A percentile compares a stretch with the other conserved stretches of the same genome.
Evolutionary conservation across 2,329 filamentous ascomycete genomes (phyloP).

Genomic region (Paracorniculantispora psalliotae): DNA sequence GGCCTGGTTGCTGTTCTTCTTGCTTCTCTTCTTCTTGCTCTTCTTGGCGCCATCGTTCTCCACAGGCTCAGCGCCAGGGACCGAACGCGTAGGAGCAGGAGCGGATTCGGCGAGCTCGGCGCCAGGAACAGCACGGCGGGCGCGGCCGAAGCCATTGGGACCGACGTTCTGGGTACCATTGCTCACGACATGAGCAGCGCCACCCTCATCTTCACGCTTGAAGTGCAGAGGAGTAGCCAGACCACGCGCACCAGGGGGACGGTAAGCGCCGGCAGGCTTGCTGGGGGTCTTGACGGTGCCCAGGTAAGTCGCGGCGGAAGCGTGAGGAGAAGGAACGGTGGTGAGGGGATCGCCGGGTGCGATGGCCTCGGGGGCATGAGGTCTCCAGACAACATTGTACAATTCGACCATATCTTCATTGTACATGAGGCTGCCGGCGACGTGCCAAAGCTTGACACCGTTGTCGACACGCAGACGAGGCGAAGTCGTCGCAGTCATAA

Average conservation of each 20-base stretch:
- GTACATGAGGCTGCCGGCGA: slow-evolving; percentile 85
- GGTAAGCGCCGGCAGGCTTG: slow-evolving; percentile 95
- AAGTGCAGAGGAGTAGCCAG: slow-evolving; percentile 86
- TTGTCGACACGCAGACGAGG: slow-evolving; percentile 95
- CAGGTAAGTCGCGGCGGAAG: slow-evolving; percentile 76
- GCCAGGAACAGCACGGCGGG: slow-evolving; percentile 77
- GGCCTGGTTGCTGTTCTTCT: slow-evolving; percentile 55
- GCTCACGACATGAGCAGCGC: slow-evolving; percentile 75
- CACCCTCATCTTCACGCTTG: slow-evolving; percentile 95
- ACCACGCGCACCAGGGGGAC: slow-evolving; percentile 88
- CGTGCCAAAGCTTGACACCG: slow-evolving; percentile 91
- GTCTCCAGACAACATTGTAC: slow-evolving; percentile 87
- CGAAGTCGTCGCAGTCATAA: slow-evolving; percentile 96
- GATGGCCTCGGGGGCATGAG: slow-evolving; percentile 58
- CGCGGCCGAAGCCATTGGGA: slow-evolving; percentile 73
- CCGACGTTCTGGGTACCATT: slow-evolving; percentile 69
- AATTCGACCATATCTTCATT: slow-evolving; percentile 92
- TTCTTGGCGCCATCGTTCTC: slow-evolving; percentile 75
- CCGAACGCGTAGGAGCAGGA: slow-evolving; percentile 63
- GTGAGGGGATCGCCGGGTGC: slow-evolving; percentile 64
- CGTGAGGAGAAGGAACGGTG: slow-evolving; percentile 70
- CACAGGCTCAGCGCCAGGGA: slow-evolving; percentile 58
- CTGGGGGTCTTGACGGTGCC: slow-evolving; percentile 88
- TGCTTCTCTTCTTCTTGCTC: slow-evolving; percentile 97
- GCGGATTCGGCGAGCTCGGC: slow-evolving; percentile 67